A percentile compares a stretch with the other conserved stretches of the same genome.
phyloP scores from a whole-genome alignment of 2,329 filamentous ascomycete species.

The Phoma sp. region DNA sequence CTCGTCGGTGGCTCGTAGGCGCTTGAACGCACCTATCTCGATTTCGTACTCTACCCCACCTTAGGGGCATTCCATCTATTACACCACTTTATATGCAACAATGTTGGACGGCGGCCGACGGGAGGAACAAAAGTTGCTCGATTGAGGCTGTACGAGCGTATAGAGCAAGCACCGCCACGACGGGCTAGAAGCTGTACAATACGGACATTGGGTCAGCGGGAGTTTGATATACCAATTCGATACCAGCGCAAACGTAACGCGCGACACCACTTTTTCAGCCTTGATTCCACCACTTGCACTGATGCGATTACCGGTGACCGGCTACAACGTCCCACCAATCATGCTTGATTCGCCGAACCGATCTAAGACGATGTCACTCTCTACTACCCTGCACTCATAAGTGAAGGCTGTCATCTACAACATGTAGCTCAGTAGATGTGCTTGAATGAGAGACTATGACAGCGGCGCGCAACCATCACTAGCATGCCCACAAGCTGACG shows the following conservation, averaged over 20 bases:
- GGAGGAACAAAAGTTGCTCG: not conserved
- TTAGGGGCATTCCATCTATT: constrained; percentile 21
- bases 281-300: too few species aligned
- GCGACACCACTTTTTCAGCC: not conserved
- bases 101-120: not conserved
- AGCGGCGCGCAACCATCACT: too few species aligned
- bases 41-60: constrained; percentile 21
- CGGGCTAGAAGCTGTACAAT: constrained; percentile 41
- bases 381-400: too few species aligned
- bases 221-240: constrained; percentile 47
- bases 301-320: too few species aligned
- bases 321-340: too few species aligned
- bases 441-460: too few species aligned
- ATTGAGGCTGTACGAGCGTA: constrained; percentile 2
- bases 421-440: too few species aligned
- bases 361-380: too few species aligned
- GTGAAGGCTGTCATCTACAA: too few species aligned
- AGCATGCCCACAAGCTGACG: too few species aligned
- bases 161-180: constrained; percentile 3
- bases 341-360: too few species aligned
- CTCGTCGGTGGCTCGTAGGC: constrained; percentile 54
- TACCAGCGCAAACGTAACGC: constrained; percentile 19
- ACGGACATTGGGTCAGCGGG: constrained; percentile 43
- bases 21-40: constrained; percentile 7
- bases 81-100: constrained; percentile 19